Base-by-base conservation (phyloP, 2,329 filamentous ascomycete species). In the Talaromyces sp. region DNA sequence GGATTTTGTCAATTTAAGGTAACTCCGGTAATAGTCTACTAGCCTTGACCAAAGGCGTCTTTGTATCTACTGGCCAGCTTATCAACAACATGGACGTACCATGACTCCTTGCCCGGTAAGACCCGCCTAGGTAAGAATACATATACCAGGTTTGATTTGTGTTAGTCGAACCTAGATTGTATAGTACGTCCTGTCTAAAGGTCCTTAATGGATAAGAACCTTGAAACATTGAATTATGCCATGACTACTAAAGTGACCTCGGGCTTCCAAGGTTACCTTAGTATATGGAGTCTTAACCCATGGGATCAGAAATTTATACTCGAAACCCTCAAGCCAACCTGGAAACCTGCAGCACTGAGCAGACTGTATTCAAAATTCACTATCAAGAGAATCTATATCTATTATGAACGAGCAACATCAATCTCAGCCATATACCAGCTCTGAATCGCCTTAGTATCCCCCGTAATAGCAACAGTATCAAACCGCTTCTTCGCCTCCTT, bases 371-470 rank as follows among this genome's bases (percentile, higher is more conserved):
- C 22, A 49, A 49, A 25, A 25, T 1, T 19, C 7, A 43, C 19
- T n/a, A n/a, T 10, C 17, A 29, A 15, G 22, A 29, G 17, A 15
- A 15, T 17, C 47, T 17, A 17, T 29, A 51, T 29, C 11, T 51
- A 29, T 72, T 63, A 77, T 68, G 74, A 79, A 19, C 77, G 71
- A 15, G 79, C 79, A 69, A 79, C 68, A 2, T 78, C 72, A 61
- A 80, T 73, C 70, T 81, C 79, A 1, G 74, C 63, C 0, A 73
- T 79, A 67, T 83, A 84, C 81, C 81, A 83, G 65, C 82, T 83
- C 66, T 83, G 82, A 61, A 84, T 80, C 0, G 82, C 81, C 71
- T 79, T 80, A 0, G 76, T 80, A 64, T 84, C 81, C 22, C 76
- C 76, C 2, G 76, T 82, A 17, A 84, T 78, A 5, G 81, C 79